phyloP scores from a whole-genome alignment of 805 yeast genomes.

The Vanderwaltozyma tropicalis region DNA sequence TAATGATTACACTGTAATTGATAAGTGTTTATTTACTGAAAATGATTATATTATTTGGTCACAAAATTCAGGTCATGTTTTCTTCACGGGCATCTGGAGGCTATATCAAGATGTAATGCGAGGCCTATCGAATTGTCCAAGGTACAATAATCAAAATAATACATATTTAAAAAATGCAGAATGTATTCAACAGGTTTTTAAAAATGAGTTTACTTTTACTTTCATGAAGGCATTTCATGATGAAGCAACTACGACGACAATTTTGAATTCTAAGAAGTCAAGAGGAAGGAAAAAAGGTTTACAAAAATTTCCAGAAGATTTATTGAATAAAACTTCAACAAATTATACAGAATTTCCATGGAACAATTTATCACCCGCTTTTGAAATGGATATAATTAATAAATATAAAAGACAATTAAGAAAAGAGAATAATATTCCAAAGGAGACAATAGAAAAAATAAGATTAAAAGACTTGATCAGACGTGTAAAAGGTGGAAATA shows the following conservation, averaged over 20 bases:
- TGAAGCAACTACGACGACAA: not conserved
- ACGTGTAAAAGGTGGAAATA: slow-evolving; percentile 81
- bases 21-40: slow-evolving; percentile 19
- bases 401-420: slow-evolving; percentile 9
- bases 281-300: not conserved
- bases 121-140: slow-evolving; percentile 12
- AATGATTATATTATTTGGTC: slow-evolving; percentile 81
- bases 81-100: slow-evolving; percentile 84
- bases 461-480: slow-evolving; percentile 28
- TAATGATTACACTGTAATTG: too few species aligned
- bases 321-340: slow-evolving; percentile 1
- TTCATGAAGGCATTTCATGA: not conserved
- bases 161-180: not conserved
- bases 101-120: slow-evolving; percentile 29
- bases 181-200: not conserved
- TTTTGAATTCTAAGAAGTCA: not conserved
- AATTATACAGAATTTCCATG: slow-evolving; percentile 26
- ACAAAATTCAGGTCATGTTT: slow-evolving; percentile 73
- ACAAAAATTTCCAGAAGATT: not conserved
- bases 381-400: slow-evolving; percentile 10
- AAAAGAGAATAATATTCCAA: slow-evolving; percentile 5
- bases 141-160: not conserved
- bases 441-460: slow-evolving; percentile 8
- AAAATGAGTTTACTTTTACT: not conserved
- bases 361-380: slow-evolving; percentile 18